Base-by-base conservation (phyloP, 2,329 filamentous ascomycete species). In the Trichophyton simii region DNA sequence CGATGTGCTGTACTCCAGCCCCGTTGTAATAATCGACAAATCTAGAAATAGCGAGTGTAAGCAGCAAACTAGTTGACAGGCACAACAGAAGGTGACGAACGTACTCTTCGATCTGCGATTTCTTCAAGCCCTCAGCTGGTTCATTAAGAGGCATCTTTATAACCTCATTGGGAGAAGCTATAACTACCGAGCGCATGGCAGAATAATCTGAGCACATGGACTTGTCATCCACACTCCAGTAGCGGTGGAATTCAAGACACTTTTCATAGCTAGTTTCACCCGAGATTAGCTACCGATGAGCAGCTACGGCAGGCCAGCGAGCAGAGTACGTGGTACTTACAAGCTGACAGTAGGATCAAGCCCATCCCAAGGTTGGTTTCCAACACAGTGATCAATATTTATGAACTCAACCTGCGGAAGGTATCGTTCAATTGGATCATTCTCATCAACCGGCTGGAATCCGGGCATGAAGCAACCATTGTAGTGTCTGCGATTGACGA, bases 121-220 rank as follows among this genome's bases (percentile, higher is more conserved):
- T 88, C 76, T 88, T 91, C 78, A 91, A 90, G 59, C 90, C 91
- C 0, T 80, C 76, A 0, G 91, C 91, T 0, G 91, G 91, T 78
- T 96, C 91, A 78, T 96, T 96, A 81, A 96, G 92, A 67, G 91
- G 91, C 89, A 96, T 96, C 78, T 96, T 96, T 76, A 96, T 89
- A 3, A 86, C 75, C 65, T 91, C 87, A 77, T 91, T 88, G 61
- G 84, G 83, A 25, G 86, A 89, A 52, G 87, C 84, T 86, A 96
- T 92, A 70, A 96, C 91, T 69, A 95, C 84, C 65, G 84, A 88
- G 74, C 85, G 88, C 66, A 96, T 83, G 8, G 91, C 89, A 0
- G 86, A 90, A 80, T 88, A 96, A 69, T 95, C 90, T 65, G 89
- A 94, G 78, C 85, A 88, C 78, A 96, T 94, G 71, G 90, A 83